Percentiles rank a stretch among this genome's conserved stretches.
phyloP scores from a whole-genome alignment of 139 green algal genomes.

The Chlamydomonas sphaeroides region DNA sequence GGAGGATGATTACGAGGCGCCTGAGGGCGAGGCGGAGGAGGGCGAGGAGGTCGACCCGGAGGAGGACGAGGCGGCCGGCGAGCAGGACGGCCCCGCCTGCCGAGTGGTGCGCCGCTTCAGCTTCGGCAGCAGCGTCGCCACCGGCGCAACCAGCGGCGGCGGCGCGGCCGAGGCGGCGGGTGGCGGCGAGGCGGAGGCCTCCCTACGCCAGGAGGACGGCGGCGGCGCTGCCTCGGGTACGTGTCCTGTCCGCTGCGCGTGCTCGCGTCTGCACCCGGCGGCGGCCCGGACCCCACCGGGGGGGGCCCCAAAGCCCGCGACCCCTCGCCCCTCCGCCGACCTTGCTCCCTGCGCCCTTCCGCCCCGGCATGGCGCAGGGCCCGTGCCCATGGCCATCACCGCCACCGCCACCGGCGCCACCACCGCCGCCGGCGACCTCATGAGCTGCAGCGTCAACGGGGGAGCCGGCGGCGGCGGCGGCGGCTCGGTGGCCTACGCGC shows the following conservation, averaged over 20 bases:
- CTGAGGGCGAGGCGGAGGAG: not conserved
- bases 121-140: conserved; percentile 26
- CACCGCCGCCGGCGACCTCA: not conserved
- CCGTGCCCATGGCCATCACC: conserved; percentile 15
- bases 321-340: too few species aligned
- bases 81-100: not conserved
- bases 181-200: not conserved
- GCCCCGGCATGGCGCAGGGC: too few species aligned
- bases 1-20: not conserved
- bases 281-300: too few species aligned
- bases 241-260: too few species aligned
- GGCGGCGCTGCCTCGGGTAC: not conserved
- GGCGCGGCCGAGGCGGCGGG: not conserved
- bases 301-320: too few species aligned
- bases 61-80: not conserved
- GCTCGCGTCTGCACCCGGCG: too few species aligned
- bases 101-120: conserved; percentile 16
- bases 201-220: too few species aligned
- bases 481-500: too few species aligned
- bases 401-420: not conserved
- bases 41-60: not conserved
- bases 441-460: not conserved
- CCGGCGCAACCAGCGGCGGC: not conserved
- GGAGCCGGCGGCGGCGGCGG: not conserved
- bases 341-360: too few species aligned